Conservation (phyloP, 352 stramenopile genomes). For the Phytophthora agathidicida region DNA sequence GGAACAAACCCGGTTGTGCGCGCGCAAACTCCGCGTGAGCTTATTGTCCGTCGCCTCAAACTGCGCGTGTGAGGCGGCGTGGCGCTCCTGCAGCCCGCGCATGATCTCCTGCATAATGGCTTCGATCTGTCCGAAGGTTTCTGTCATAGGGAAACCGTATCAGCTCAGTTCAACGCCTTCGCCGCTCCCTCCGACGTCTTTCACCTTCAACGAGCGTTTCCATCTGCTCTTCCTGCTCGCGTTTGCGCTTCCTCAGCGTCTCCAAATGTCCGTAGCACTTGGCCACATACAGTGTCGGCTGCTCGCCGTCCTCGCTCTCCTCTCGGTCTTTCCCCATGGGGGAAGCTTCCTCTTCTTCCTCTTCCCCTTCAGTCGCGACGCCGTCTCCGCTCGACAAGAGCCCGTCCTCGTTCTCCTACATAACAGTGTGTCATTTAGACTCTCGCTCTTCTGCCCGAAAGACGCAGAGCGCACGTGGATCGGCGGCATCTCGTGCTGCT, state of each 20-base stretch:
- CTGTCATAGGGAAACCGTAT: slow-evolving; percentile 17
- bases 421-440: not conserved
- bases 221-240: slow-evolving; percentile 59
- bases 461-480: slow-evolving; percentile 16
- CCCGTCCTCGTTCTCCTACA: slow-evolving; percentile 30
- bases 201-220: slow-evolving; percentile 59
- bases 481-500: slow-evolving; percentile 26
- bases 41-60: slow-evolving; percentile 40
- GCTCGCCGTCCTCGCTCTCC: slow-evolving; percentile 26
- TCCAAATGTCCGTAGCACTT: slow-evolving; percentile 48
- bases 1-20: slow-evolving; percentile 42
- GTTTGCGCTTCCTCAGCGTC: slow-evolving; percentile 56
- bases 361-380: slow-evolving; percentile 40
- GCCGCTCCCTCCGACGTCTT: not conserved
- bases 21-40: slow-evolving; percentile 31
- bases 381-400: slow-evolving; percentile 32
- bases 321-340: slow-evolving; percentile 4
- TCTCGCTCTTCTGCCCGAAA: not conserved
- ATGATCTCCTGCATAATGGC: slow-evolving; percentile 50
- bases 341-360: slow-evolving; percentile 29
- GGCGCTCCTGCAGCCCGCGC: slow-evolving; percentile 39
- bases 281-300: slow-evolving; percentile 47
- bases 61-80: slow-evolving; percentile 37
- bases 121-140: slow-evolving; percentile 51
- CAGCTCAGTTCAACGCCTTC: not conserved